These are phyloP conservation scores for Daedaleopsis sinensis DNA, from an alignment of 768 basidiomycete species.

Conservation along the genomic window DNA sequence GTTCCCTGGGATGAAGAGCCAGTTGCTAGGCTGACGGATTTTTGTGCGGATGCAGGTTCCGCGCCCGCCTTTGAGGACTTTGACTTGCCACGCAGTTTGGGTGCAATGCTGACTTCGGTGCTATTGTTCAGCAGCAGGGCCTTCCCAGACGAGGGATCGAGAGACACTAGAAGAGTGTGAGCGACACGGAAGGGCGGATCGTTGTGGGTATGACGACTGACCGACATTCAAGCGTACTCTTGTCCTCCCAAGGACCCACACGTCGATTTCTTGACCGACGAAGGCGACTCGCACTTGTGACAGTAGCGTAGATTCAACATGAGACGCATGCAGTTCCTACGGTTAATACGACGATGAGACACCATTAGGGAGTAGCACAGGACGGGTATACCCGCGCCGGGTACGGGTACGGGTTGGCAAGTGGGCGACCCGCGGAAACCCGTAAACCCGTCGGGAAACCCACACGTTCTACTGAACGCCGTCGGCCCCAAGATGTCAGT, in stretches of 20 bases:
- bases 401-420: too few relatives aligned
- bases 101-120: slow-evolving; percentile 92
- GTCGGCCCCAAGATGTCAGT: too few relatives aligned
- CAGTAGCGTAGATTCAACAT: slow-evolving; percentile 88
- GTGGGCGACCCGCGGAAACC: too few relatives aligned
- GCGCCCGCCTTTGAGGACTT: slow-evolving; percentile 3
- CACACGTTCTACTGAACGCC: too few relatives aligned
- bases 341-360: too few relatives aligned
- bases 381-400: too few relatives aligned
- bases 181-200: neutral
- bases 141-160: slow-evolving; percentile 56
- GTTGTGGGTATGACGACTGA: slow-evolving; percentile 42
- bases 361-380: too few relatives aligned
- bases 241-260: slow-evolving; percentile 91
- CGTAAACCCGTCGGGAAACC: too few relatives aligned
- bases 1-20: neutral
- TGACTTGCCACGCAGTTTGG: slow-evolving; percentile 57
- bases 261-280: slow-evolving; percentile 83
- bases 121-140: slow-evolving; percentile 80
- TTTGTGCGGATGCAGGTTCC: neutral
- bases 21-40: neutral
- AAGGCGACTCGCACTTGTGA: slow-evolving; percentile 91
- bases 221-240: slow-evolving; percentile 83
- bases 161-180: slow-evolving; percentile 46
- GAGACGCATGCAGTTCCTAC: slow-evolving; percentile 96